Conservation (phyloP, 2,329 filamentous ascomycete genomes). For the Whalleya microplaca region DNA sequence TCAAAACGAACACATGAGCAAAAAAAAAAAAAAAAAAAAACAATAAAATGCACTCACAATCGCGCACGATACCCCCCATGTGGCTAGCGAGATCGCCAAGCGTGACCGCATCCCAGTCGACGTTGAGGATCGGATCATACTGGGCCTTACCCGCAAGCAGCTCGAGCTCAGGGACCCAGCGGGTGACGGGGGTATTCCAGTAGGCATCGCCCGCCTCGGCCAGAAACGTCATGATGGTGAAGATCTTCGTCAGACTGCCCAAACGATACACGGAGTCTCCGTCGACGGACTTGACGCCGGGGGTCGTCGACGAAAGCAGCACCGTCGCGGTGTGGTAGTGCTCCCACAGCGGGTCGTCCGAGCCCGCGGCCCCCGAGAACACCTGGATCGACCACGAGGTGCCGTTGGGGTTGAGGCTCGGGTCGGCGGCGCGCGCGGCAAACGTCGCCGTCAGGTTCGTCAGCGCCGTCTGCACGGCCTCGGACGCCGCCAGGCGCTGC, state of each 20-base stretch:
- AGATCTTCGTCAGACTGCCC: constrained; percentile 39
- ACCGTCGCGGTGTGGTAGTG: constrained; percentile 36
- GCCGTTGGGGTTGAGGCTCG: constrained; percentile 34
- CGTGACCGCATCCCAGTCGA: constrained; percentile 32
- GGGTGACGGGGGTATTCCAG: constrained; percentile 36
- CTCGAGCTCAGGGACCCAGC: constrained; percentile 34
- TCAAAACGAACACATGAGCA: no score
- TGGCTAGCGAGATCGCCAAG: constrained; percentile 37
- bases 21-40: neutral
- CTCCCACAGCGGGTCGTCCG: constrained; percentile 32
- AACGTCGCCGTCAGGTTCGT: constrained; percentile 38
- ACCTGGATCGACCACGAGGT: constrained; percentile 43
- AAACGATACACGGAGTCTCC: constrained; percentile 36
- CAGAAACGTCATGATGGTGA: constrained; percentile 37
- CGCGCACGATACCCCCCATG: constrained; percentile 35
- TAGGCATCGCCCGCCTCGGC: constrained; percentile 33
- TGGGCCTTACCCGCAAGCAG: constrained; percentile 25
- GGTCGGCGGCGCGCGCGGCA: constrained; percentile 30
- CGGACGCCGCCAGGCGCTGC: constrained; percentile 32
- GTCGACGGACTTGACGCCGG: constrained; percentile 29
- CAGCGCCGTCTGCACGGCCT: constrained; percentile 34
- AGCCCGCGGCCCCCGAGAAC: constrained; percentile 30
- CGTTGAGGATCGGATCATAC: constrained; percentile 29
- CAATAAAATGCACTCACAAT: constrained; percentile 29
- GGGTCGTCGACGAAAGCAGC: constrained; percentile 17